Base-by-base conservation (phyloP, 352 stramenopile genomes). In the Globisporangium sylvaticum region DNA sequence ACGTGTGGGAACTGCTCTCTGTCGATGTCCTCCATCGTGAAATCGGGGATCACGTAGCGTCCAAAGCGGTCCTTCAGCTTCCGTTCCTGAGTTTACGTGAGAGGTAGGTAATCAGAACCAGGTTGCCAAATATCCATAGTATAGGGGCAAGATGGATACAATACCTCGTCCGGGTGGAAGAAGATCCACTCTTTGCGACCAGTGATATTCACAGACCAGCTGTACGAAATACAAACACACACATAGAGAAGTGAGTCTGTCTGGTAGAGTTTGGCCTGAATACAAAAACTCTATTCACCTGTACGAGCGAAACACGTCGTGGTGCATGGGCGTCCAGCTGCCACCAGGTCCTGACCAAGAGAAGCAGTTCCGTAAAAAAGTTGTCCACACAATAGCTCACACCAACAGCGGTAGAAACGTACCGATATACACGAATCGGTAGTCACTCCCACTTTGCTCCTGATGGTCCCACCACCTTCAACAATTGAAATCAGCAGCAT, bases 401-500 rank as follows among this genome's bases (percentile, higher is more conserved):
- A 29, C 39, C 15, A 44, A 58, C 24, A 9, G 24, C n/a, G 44
- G 59, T 24, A 27, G 6, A 48, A 32, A 10, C 34, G 1, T 24
- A 90, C 87, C 97, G 37, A 98, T 90, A 71, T 99, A 99, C 10
- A 98, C 92, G 67, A 99, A 99, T 58, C 92, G 89, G 78, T 98
- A 99, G 73, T 98, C 93, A 56, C 92, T 88, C 37, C 78, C 67
- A 52, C 69, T 78, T 15, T 74, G 72, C 25, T 81, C 75, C 60
- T 94, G 89, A 8, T 74, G 77, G 62, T 94, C 82, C 87, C 87
- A 92, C 79, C 81, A 91, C 85, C 84, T 94, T 27, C 5, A 22
- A 22, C 42, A 22, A 50, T 50, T 22, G 18, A 6, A 10, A 22
- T 1, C 18, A 22, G 18, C 42, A 22, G 37, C 10, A 44, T 4